These are phyloP conservation scores for Coccomyxa sp. DNA, from an alignment of 139 green algal genomes.

Conservation along the genomic window DNA sequence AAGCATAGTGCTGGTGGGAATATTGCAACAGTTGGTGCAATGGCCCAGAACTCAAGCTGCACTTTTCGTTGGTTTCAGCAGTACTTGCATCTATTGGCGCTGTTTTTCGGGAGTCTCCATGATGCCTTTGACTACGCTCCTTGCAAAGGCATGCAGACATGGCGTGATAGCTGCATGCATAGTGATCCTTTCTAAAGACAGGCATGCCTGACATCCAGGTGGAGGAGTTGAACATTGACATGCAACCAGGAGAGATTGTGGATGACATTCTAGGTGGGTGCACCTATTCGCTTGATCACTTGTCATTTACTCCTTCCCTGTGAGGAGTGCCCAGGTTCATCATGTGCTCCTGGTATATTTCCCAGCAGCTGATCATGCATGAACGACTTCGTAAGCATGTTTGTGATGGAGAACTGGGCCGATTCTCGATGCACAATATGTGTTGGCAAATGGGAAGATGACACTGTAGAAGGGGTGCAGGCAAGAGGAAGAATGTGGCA, in stretches of 20 bases:
- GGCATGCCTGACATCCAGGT: neutral
- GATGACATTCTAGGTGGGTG: neutral
- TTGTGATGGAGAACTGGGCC: too few species aligned
- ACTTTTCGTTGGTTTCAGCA: too few species aligned
- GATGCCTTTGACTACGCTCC: too few species aligned
- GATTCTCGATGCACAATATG: too few species aligned
- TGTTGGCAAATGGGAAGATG: neutral
- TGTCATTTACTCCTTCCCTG: too few species aligned
- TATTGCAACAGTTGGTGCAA: too few species aligned
- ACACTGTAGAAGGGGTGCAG: neutral
- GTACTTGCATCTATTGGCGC: too few species aligned
- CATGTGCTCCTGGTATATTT: neutral
- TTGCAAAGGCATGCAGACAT: neutral
- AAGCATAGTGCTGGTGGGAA: neutral
- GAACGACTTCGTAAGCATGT: too few species aligned
- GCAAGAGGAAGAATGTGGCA: neutral
- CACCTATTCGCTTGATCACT: neutral
- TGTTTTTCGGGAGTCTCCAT: too few species aligned
- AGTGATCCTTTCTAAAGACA: neutral
- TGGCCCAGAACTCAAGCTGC: too few species aligned
- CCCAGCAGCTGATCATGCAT: too few species aligned
- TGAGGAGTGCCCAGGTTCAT: neutral
- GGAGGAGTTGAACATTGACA: neutral
- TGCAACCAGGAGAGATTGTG: neutral
- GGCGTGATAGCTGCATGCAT: neutral